Conservation (phyloP, 495 filamentous ascomycete species). For the Cenococcum geophilum region DNA sequence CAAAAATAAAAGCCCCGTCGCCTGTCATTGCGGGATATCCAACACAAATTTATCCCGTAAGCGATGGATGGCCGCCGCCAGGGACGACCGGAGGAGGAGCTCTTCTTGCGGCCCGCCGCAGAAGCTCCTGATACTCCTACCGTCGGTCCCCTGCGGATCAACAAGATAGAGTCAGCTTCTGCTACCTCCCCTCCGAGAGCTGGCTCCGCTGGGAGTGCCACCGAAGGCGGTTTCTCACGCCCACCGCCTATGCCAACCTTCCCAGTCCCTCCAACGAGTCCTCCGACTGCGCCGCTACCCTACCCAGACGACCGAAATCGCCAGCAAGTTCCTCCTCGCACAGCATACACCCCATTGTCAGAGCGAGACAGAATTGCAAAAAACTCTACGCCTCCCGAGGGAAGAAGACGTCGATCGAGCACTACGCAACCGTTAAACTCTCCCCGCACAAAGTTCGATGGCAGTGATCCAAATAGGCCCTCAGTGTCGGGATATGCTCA, state of each 20-base stretch:
- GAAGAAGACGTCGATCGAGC: slow-evolving; percentile 24
- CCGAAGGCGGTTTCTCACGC: slow-evolving; percentile 44
- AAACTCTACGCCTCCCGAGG: slow-evolving; percentile 30
- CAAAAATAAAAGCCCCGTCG: slow-evolving; percentile 18
- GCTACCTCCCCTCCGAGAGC: slow-evolving; percentile 35
- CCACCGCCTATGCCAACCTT: slow-evolving; percentile 40
- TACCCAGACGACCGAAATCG: slow-evolving; percentile 69
- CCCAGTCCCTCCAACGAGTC: slow-evolving; percentile 57
- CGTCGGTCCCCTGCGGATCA: slow-evolving; percentile 79
- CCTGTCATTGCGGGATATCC: slow-evolving; percentile 15
- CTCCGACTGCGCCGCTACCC: slow-evolving; percentile 59
- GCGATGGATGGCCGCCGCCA: slow-evolving; percentile 28
- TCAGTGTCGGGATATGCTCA: slow-evolving; percentile 34
- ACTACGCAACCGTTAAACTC: slow-evolving; percentile 23
- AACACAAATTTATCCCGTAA: neutral
- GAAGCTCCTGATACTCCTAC: slow-evolving; percentile 46
- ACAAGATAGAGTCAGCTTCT: slow-evolving; percentile 54
- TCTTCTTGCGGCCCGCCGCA: slow-evolving; percentile 30
- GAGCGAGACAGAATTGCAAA: slow-evolving; percentile 41
- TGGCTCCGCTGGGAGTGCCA: slow-evolving; percentile 35
- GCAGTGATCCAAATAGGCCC: slow-evolving; percentile 38
- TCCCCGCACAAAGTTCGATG: slow-evolving; percentile 33
- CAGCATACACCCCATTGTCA: slow-evolving; percentile 45
- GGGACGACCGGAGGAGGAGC: slow-evolving; percentile 36
- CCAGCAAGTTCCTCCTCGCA: slow-evolving; percentile 37